These are phyloP conservation scores for Gigaspora rosea DNA, from an alignment of 192 early-diverging fungal genomes.

Conservation along the genomic window DNA sequence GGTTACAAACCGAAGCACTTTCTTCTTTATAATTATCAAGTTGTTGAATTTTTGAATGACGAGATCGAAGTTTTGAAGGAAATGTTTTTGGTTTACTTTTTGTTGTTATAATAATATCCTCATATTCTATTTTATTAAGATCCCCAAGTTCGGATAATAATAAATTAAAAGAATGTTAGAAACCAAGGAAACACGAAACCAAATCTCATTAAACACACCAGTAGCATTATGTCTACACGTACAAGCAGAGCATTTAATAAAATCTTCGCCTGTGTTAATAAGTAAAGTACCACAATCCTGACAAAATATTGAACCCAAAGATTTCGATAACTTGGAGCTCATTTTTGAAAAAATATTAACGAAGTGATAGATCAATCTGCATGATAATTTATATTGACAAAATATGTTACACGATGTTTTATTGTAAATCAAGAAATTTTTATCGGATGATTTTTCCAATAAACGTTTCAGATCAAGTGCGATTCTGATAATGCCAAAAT, in stretches of 20 bases:
- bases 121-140: conserved; percentile 58
- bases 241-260: neutral
- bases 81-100: conserved; percentile 75
- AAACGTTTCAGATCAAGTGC: no score
- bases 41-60: conserved; percentile 50
- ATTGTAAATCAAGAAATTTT: no score
- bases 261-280: neutral
- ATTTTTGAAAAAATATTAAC: no score
- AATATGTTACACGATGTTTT: no score
- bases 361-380: no score
- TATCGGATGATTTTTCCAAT: no score
- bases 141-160: neutral
- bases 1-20: conserved; percentile 50
- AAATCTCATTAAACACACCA: neutral
- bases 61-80: conserved; percentile 70
- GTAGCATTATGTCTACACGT: neutral
- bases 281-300: neutral
- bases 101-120: conserved; percentile 80
- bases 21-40: conserved; percentile 35
- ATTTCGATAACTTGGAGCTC: no score
- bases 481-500: no score
- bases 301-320: neutral
- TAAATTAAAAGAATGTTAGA: neutral
- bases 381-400: no score
- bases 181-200: neutral